Base-by-base conservation (phyloP, 352 stramenopile genomes). In the Phytopythium delawarense region DNA sequence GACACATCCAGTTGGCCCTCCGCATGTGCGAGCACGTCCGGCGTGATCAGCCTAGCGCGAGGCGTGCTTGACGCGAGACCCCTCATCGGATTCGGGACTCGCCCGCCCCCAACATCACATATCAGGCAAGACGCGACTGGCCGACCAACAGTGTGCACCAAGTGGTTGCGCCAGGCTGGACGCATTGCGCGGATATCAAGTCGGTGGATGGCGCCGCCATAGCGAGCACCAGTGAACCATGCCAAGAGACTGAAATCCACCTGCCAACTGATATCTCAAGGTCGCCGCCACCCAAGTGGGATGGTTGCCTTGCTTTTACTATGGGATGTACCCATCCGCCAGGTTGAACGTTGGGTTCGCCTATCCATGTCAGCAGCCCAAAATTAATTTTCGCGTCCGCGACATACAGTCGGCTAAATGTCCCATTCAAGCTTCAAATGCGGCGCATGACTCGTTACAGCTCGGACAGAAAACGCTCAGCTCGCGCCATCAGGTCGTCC, bases 241-340 rank as follows among this genome's bases (percentile, higher is more conserved):
- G 39, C 13, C 37, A 44, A 44, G 42, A 4, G 1, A 16, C 18
- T 15, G 37, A 23, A 25, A 48, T 48, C 16, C 42, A 48, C 42
- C 18, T 25, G 42, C 18, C 5, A 18, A 49, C 45, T 51, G 45
- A 51, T 51, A 51, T 51, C 45, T 51, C 45, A 51, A 51, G n/a
- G 2, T n/a, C 20, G 20, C 18, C 16, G 18, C 6, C 42, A 48
- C 42, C 42, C 42, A 48, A 1, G 9, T 4, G 7, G 7, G 45
- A 51, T 18, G 45, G 23, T 23, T 48, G 42, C 8, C 45, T 32
- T 51, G 16, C 8, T 51, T 52, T 34, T 21, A 52, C 21, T 52
- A 52, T 52, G 12, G 2, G 6, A 13, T 52, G 46, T 52, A 52
- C 46, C 46, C 46, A 32, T 52, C 12, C 23, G 20, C 21, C 8